Percentiles rank a stretch among this genome's conserved stretches.
These are phyloP conservation scores for Metschnikowia kofuensis DNA, from an alignment of 805 yeast species.

Conservation along the genomic window DNA sequence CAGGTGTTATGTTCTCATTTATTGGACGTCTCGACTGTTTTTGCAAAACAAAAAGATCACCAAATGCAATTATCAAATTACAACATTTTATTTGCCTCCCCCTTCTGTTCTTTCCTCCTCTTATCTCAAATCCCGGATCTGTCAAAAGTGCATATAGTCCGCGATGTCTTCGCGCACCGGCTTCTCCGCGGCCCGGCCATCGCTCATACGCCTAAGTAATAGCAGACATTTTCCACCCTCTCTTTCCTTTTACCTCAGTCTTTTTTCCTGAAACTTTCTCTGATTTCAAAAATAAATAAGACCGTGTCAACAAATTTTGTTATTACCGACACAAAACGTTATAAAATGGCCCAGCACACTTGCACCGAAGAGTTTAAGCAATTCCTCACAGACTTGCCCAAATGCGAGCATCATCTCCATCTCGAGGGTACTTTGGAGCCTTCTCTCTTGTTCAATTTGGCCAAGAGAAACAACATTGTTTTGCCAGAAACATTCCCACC, in stretches of 20 bases:
- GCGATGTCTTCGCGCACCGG: slow-evolving; percentile 5
- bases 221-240: neutral
- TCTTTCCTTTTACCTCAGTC: neutral
- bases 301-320: neutral
- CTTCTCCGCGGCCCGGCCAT: slow-evolving; percentile 2
- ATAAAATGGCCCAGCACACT: slow-evolving; percentile 11
- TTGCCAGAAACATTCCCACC: slow-evolving; percentile 66
- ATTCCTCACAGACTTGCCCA: slow-evolving; percentile 70
- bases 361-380: slow-evolving; percentile 31
- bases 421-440: slow-evolving; percentile 82
- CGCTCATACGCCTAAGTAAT: neutral
- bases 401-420: slow-evolving; percentile 86
- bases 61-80: neutral
- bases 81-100: neutral
- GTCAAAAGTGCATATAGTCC: neutral
- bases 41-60: neutral
- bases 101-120: neutral
- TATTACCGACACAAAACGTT: neutral
- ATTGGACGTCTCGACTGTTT: too few species aligned
- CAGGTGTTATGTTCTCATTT: too few species aligned
- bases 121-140: neutral
- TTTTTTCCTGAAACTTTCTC: neutral
- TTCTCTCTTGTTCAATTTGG: slow-evolving; percentile 64
- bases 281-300: neutral
- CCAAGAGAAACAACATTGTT: slow-evolving; percentile 57